These are phyloP conservation scores for Fraxinus cuspidata DNA, from an alignment of 257 asterid genomes.

Conservation along the genomic window DNA sequence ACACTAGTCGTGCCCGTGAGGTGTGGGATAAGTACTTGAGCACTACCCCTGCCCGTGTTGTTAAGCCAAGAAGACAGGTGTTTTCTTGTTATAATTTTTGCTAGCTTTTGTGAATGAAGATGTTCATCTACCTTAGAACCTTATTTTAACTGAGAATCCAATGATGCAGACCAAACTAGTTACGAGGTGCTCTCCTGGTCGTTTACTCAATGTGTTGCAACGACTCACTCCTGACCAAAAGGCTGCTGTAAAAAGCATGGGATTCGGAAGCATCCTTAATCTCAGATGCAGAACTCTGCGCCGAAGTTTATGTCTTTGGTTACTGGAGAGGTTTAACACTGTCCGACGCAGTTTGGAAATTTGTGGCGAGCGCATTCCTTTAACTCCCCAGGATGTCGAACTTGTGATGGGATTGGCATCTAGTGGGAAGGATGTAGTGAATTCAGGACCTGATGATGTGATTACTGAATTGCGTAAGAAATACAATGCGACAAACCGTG, in stretches of 20 bases:
- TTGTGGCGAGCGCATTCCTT: slow-evolving; percentile 89
- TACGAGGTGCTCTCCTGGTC: slow-evolving; percentile 99
- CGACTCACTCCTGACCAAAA: slow-evolving; percentile 80
- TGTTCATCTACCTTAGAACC: slow-evolving; percentile 12
- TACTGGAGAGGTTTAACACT: slow-evolving; percentile 84
- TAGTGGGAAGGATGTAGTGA: slow-evolving; percentile 91
- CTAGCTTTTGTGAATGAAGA: slow-evolving; percentile 8
- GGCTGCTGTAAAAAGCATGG: slow-evolving; percentile 91
- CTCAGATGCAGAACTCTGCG: slow-evolving; percentile 92
- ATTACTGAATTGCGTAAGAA: slow-evolving; percentile 79
- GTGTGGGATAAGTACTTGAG: slow-evolving; percentile 92
- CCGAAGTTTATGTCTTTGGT: slow-evolving; percentile 94
- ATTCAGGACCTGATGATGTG: slow-evolving; percentile 90
- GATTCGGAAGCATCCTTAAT: slow-evolving; percentile 92
- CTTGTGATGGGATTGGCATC: slow-evolving; percentile 95
- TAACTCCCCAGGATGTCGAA: slow-evolving; percentile 90
- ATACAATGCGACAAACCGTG: slow-evolving; percentile 91
- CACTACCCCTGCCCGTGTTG: slow-evolving; percentile 74
- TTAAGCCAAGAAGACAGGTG: slow-evolving; percentile 91
- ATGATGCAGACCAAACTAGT: slow-evolving; percentile 86
- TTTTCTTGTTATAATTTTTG: slow-evolving; percentile 12
- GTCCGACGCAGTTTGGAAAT: slow-evolving; percentile 88
- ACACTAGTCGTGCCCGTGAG: slow-evolving; percentile 93
- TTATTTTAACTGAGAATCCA: slow-evolving; percentile 11
- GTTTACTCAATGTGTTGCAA: slow-evolving; percentile 78